Evolutionary conservation across 495 filamentous ascomycete species (phyloP).

Genomic region (Penicillium ucsense): DNA sequence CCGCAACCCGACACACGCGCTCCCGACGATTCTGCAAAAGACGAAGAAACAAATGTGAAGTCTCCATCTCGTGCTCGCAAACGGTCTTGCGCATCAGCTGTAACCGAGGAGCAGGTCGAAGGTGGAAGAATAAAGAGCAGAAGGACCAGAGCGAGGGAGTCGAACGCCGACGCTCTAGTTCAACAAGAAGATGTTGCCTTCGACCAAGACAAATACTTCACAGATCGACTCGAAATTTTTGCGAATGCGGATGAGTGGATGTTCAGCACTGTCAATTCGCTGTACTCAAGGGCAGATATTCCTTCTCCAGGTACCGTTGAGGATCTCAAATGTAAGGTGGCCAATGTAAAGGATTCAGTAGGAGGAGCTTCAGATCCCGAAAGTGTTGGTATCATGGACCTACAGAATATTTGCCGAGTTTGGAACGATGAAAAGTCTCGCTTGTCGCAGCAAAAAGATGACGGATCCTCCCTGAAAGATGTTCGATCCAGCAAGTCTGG

Average conservation of each 20-base stretch:
- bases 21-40: slow-evolving; percentile 14
- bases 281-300: slow-evolving; percentile 59
- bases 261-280: slow-evolving; percentile 56
- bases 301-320: slow-evolving; percentile 37
- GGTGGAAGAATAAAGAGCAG: slow-evolving; percentile 69
- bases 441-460: slow-evolving; percentile 45
- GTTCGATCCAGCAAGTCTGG: slow-evolving; percentile 44
- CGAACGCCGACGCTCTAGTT: slow-evolving; percentile 43
- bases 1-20: slow-evolving; percentile 13
- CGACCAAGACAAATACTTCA: slow-evolving; percentile 60
- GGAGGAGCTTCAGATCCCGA: slow-evolving; percentile 12
- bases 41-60: slow-evolving; percentile 24
- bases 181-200: slow-evolving; percentile 44
- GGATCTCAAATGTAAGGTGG: slow-evolving; percentile 25
- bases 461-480: slow-evolving; percentile 36
- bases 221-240: slow-evolving; percentile 58
- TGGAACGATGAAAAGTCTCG: slow-evolving; percentile 55
- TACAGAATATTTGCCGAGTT: slow-evolving; percentile 40
- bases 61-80: slow-evolving; percentile 30
- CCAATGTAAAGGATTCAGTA: slow-evolving; percentile 10
- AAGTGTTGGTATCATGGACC: slow-evolving; percentile 36
- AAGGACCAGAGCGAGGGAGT: slow-evolving; percentile 70
- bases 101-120: slow-evolving; percentile 41
- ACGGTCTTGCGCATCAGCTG: slow-evolving; percentile 40
- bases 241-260: slow-evolving; percentile 66